Evolutionary conservation across 2,329 filamentous ascomycete genomes (phyloP).

Genomic region (Colletotrichum endophyticum): DNA sequence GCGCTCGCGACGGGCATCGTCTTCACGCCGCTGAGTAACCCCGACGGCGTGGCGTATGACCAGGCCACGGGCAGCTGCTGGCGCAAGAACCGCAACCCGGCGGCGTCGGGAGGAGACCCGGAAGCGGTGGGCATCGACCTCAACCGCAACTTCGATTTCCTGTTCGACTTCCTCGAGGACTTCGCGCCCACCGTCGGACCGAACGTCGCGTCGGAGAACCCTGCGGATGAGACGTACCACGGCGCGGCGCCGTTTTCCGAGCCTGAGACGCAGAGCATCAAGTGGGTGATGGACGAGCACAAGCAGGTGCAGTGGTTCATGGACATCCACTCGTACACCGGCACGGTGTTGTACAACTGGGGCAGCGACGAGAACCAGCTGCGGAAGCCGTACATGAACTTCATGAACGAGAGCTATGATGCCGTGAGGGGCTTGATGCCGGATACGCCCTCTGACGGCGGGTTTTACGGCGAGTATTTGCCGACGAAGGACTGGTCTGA

Average conservation of each 20-base stretch:
- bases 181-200: constrained; percentile 45
- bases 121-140: constrained; percentile 52
- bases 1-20: constrained; percentile 59
- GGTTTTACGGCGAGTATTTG: constrained; percentile 51
- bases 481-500: constrained; percentile 35
- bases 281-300: constrained; percentile 55
- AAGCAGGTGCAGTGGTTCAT: constrained; percentile 59
- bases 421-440: constrained; percentile 52
- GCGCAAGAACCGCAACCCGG: constrained; percentile 61
- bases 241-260: constrained; percentile 59
- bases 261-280: constrained; percentile 59
- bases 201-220: constrained; percentile 44
- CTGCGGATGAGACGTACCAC: constrained; percentile 52
- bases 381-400: constrained; percentile 50
- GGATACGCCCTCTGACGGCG: constrained; percentile 33
- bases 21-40: constrained; percentile 54
- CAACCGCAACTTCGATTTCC: constrained; percentile 63
- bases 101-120: constrained; percentile 31
- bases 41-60: constrained; percentile 58
- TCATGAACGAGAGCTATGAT: constrained; percentile 57
- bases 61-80: constrained; percentile 57
- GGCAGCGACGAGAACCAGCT: constrained; percentile 59
- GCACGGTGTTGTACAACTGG: constrained; percentile 56
- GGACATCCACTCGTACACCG: constrained; percentile 61
- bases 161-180: constrained; percentile 55